Conservation (phyloP, 805 yeast species). For the baker's yeast (Saccharomyces cerevisiae) region DNA sequence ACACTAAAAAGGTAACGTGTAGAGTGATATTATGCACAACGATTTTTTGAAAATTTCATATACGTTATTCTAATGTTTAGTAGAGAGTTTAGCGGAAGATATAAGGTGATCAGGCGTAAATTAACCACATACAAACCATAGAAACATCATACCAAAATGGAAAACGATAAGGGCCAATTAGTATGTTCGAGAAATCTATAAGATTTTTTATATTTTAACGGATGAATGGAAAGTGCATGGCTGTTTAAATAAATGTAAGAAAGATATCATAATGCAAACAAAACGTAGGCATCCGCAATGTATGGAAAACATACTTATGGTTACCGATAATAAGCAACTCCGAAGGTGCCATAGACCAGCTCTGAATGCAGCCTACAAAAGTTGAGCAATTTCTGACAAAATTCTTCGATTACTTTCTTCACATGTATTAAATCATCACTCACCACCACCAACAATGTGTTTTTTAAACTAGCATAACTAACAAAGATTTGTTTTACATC, state of each 20-base stretch:
- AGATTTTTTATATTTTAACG: background rate
- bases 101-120: background rate
- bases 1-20: background rate
- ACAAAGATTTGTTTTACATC: conserved; percentile 3
- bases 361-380: background rate
- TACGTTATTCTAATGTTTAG: background rate
- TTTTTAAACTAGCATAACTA: background rate
- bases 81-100: background rate
- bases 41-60: background rate
- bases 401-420: background rate
- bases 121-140: background rate
- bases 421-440: background rate
- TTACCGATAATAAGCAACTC: background rate
- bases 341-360: background rate
- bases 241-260: background rate
- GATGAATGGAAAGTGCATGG: background rate
- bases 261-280: background rate
- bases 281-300: background rate
- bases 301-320: background rate
- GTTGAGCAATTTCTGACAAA: background rate
- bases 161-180: conserved; percentile 99
- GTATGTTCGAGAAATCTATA: conserved; percentile 47
- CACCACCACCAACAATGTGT: conserved; percentile 14
- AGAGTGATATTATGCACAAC: background rate
- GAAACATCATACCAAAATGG: conserved; percentile 59